Base-by-base conservation (phyloP, 2,329 filamentous ascomycete genomes). In the Tolypocladium guangdongense region DNA sequence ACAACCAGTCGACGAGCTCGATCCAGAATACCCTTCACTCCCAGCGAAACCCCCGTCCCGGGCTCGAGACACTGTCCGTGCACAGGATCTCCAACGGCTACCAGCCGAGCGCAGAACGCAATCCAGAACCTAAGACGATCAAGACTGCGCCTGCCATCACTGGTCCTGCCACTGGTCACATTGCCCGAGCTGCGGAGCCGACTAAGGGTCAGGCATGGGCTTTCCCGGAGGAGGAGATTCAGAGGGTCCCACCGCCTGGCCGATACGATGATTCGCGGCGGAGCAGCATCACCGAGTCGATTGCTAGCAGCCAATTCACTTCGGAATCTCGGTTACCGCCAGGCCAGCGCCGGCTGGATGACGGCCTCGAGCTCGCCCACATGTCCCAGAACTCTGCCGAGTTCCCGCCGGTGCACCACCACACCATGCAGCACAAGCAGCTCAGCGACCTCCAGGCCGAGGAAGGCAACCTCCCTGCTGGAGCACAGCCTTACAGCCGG, bases 141-240 rank as follows among this genome's bases (percentile, higher is more conserved):
- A 79, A 84, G 58, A 84, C 83, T 2, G 88, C 88, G 3, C 88
- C 88, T 6, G 82, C 86, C 10, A 92, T 92, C 61, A 88, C 85
- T 30, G 86, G 87, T 59, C 86, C 74, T 57, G 85, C 76, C 59
- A 83, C 73, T 52, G 80, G 76, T 69, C 81, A 73, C 63, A 88
- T 78, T 72, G 86, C 81, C 63, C 84, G 74, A 60, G 88, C 88
- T 39, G 84, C 86, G 33, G 86, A 89, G 65, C 87, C 88, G 6
- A 91, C 86, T 12, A 90, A 90, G 67, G 88, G 88, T 65, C 87
- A 87, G 66, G 85, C 88, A 5, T 92, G 88, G 87, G 88, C 88
- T 59, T 91, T 91, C 60, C 87, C 88, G 1, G 87, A 89, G 63
- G 82, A 86, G 52, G 80, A 84, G 51, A 82, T 86, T 3, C 76